phyloP scores from a whole-genome alignment of 2,329 filamentous ascomycete genomes.

The Botrytis tulipae region DNA sequence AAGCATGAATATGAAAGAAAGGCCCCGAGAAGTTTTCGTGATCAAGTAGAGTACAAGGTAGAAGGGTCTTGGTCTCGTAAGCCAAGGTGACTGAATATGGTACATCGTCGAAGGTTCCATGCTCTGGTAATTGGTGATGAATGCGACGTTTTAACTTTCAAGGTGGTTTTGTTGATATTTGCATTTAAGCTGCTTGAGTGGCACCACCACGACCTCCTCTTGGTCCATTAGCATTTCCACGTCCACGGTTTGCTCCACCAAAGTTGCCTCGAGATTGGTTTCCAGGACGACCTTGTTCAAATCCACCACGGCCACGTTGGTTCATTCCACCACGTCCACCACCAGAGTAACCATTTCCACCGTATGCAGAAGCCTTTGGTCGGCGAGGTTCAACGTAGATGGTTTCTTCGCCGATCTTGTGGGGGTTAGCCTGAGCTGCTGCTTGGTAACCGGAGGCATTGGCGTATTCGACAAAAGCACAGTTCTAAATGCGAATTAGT shows the following conservation, averaged over 20 bases:
- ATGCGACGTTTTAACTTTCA: slow-evolving; percentile 14
- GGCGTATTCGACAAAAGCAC: slow-evolving; percentile 93
- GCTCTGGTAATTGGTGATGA: not conserved
- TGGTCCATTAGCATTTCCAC: slow-evolving; percentile 59
- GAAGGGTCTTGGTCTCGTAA: slow-evolving; percentile 13
- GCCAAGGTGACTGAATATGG: slow-evolving; percentile 21
- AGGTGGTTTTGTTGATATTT: not conserved
- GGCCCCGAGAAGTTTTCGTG: slow-evolving; percentile 9
- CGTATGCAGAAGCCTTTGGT: slow-evolving; percentile 68
- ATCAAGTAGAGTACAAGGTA: slow-evolving; percentile 21
- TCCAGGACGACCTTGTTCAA: slow-evolving; percentile 54
- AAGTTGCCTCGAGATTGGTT: slow-evolving; percentile 35
- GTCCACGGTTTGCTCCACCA: slow-evolving; percentile 57
- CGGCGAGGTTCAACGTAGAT: slow-evolving; percentile 89
- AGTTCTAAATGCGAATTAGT: slow-evolving; percentile 63
- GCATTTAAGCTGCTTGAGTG: slow-evolving; percentile 25
- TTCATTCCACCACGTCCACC: slow-evolving; percentile 59
- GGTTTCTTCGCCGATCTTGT: slow-evolving; percentile 76
- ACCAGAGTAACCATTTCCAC: slow-evolving; percentile 64
- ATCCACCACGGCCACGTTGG: slow-evolving; percentile 65
- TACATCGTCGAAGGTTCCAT: slow-evolving; percentile 21
- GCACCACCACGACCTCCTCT: slow-evolving; percentile 60
- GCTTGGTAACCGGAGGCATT: slow-evolving; percentile 77
- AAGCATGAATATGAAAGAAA: slow-evolving; percentile 12
- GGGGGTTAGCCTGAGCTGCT: slow-evolving; percentile 80